Conservation (phyloP, 2,329 filamentous ascomycete genomes). For the Fusarium keratoplasticum region DNA sequence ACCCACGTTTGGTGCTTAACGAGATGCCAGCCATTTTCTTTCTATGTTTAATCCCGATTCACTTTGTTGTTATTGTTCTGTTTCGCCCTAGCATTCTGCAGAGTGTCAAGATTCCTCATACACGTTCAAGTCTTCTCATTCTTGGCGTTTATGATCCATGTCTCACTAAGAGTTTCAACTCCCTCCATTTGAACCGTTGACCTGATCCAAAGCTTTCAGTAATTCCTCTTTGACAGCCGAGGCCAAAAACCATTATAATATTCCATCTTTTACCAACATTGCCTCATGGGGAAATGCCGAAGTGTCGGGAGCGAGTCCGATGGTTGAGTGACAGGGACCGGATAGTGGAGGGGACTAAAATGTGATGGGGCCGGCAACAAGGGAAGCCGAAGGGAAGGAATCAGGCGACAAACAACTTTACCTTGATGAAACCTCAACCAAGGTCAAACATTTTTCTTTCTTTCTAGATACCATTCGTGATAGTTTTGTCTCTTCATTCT, state of each 20-base stretch:
- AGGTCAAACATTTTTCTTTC: neutral
- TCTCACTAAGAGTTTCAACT: neutral
- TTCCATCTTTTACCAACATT: neutral
- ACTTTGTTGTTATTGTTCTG: neutral
- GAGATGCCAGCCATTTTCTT: neutral
- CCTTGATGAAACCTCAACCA: neutral
- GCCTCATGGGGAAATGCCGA: conserved; percentile 1
- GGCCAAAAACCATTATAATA: no score
- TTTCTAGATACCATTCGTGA: neutral
- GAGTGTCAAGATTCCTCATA: neutral
- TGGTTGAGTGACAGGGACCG: neutral
- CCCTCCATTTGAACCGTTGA: neutral
- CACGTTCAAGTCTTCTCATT: neutral
- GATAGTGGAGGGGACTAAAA: conserved; percentile 15
- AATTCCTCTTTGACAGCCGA: no score
- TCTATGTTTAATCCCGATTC: neutral
- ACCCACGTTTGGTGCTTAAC: neutral
- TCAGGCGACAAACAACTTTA: conserved; percentile 4
- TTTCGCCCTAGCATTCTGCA: neutral
- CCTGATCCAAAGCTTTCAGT: neutral
- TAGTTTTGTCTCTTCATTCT: neutral
- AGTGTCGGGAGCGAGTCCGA: conserved; percentile 24
- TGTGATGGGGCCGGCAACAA: conserved; percentile 5
- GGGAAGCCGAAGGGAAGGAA: conserved; percentile 18
- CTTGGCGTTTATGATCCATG: neutral